These are phyloP conservation scores for Arctium minus DNA, from an alignment of 129 eudicot genomes.

Conservation along the genomic window DNA sequence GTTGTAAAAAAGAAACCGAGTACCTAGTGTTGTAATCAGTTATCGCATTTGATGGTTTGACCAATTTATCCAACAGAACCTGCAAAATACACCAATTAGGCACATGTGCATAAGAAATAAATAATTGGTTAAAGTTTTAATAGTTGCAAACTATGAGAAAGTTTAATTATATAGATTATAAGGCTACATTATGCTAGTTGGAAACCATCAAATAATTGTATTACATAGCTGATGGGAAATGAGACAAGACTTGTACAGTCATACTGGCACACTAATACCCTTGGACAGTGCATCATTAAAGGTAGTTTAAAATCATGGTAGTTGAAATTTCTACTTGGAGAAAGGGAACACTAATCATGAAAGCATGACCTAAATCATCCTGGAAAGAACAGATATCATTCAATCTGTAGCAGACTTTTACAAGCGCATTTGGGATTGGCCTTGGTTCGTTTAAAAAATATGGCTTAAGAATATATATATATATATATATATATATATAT, in stretches of 20 bases:
- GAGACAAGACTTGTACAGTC: no score
- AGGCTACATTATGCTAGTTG: not conserved
- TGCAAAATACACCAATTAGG: slow-evolving; percentile 33
- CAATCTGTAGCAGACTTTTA: not conserved
- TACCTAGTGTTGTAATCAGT: slow-evolving; percentile 97
- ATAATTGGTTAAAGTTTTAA: not conserved
- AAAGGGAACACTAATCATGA: not conserved
- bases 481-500: not conserved
- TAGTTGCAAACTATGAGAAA: not conserved
- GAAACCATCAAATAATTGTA: not conserved
- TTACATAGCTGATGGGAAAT: not conserved
- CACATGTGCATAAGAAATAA: slow-evolving; percentile 14
- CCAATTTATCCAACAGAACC: slow-evolving; percentile 96
- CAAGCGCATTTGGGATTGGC: not conserved
- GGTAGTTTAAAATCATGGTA: no score
- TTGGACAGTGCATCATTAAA: no score
- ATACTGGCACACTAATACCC: no score
- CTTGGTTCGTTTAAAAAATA: not conserved
- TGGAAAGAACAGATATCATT: not conserved
- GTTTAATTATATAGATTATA: no score
- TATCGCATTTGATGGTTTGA: slow-evolving; percentile 79
- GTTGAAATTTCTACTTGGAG: no score
- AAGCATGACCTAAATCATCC: not conserved
- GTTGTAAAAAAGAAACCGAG: not conserved
- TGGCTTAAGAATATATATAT: not conserved